Percentiles rank a stretch among this genome's conserved stretches.
Evolutionary conservation across 2,329 filamentous ascomycete genomes (phyloP).

Genomic region (Stachybotrys chartarum): DNA sequence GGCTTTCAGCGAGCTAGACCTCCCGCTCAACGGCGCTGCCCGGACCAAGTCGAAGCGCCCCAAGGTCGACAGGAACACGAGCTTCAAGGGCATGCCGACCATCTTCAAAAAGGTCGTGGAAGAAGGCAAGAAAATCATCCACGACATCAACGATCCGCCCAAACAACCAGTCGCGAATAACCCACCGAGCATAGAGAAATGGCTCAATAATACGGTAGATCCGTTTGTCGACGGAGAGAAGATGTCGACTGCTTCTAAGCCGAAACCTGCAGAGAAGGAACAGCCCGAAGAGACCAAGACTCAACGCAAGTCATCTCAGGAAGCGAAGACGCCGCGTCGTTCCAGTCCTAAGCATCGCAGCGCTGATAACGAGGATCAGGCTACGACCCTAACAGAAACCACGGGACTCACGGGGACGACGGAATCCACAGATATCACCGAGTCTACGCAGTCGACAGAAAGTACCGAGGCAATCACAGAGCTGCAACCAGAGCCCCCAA

Average conservation of each 20-base stretch:
- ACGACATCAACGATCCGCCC: slow-evolving; percentile 51
- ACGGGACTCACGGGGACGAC: background rate
- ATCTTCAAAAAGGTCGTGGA: slow-evolving; percentile 58
- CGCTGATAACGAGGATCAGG: background rate
- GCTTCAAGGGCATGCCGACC: slow-evolving; percentile 50
- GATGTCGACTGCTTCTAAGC: background rate
- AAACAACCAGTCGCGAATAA: slow-evolving; percentile 43
- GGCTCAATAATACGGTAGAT: slow-evolving; percentile 56
- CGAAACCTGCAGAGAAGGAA: slow-evolving; percentile 6
- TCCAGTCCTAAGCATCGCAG: slow-evolving; percentile 4
- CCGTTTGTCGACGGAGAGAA: slow-evolving; percentile 45
- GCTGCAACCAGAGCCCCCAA: slow-evolving; percentile 9
- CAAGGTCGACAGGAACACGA: slow-evolving; percentile 46
- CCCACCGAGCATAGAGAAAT: slow-evolving; percentile 58
- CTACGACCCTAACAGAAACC: background rate
- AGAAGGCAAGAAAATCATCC: slow-evolving; percentile 58
- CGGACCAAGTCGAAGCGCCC: slow-evolving; percentile 30
- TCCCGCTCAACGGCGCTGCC: slow-evolving; percentile 42
- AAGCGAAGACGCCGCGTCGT: background rate
- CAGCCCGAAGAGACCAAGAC: slow-evolving; percentile 7
- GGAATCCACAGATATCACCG: background rate
- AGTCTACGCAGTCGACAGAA: slow-evolving; percentile 6
- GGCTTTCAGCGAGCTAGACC: slow-evolving; percentile 58
- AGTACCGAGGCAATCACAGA: background rate
- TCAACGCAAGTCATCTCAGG: background rate